Percentiles rank a stretch among this genome's conserved stretches.
These are phyloP conservation scores for Syzygium oleosum DNA, from an alignment of 345 rosid genomes.

Conservation along the genomic window DNA sequence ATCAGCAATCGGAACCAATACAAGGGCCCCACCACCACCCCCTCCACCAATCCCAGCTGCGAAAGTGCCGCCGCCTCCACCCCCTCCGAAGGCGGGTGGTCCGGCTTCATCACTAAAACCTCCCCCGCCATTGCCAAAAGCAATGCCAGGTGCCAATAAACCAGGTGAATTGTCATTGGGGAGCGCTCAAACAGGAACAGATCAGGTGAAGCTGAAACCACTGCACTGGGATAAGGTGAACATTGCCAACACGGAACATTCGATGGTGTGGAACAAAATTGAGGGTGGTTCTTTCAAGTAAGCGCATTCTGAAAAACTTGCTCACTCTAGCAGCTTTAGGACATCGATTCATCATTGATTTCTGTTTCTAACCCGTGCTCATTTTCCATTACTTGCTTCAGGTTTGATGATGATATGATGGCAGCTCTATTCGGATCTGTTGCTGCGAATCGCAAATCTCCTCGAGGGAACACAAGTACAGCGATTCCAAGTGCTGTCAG, in stretches of 20 bases:
- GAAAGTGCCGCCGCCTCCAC: slow-evolving; percentile 24
- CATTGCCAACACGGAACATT: slow-evolving; percentile 42
- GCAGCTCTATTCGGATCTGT: slow-evolving; percentile 86
- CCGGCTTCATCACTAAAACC: background rate
- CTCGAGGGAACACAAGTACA: slow-evolving; percentile 5
- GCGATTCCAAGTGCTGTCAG: slow-evolving; percentile 7
- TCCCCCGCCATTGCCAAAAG: slow-evolving; percentile 31
- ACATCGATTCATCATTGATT: background rate
- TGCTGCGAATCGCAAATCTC: slow-evolving; percentile 50
- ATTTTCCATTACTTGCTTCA: slow-evolving; percentile 6
- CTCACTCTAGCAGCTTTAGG: background rate
- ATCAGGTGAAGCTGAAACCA: slow-evolving; percentile 69
- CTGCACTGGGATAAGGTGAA: slow-evolving; percentile 88
- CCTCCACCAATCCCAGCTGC: slow-evolving; percentile 15
- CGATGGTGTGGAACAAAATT: slow-evolving; percentile 94
- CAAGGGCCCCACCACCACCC: slow-evolving; percentile 19
- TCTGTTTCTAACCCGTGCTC: background rate
- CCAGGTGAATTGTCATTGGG: slow-evolving; percentile 16
- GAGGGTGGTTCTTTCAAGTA: slow-evolving; percentile 81
- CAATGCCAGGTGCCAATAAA: slow-evolving; percentile 8
- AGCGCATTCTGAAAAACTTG: background rate
- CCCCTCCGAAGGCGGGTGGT: slow-evolving; percentile 17
- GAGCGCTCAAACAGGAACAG: slow-evolving; percentile 4
- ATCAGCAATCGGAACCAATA: slow-evolving; percentile 3
- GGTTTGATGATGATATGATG: slow-evolving; percentile 81